A percentile compares a stretch with the other conserved stretches of the same genome.
These are phyloP conservation scores for Vigna mungo DNA, from an alignment of 306 rosid species.

Conservation along the genomic window DNA sequence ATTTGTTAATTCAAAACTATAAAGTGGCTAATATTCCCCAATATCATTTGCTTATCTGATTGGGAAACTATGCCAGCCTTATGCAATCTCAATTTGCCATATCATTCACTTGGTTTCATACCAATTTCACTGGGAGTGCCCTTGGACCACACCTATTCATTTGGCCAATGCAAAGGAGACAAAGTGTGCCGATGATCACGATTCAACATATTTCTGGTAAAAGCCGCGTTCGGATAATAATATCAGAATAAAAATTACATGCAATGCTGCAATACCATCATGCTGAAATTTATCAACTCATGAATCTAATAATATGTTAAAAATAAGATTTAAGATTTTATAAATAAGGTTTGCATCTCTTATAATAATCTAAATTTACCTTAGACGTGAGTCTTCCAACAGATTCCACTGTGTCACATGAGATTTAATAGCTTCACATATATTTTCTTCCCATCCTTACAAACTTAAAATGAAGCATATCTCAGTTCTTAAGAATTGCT, in stretches of 20 bases:
- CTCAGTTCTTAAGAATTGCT: not conserved
- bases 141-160: slow-evolving; percentile 44
- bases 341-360: too few relatives aligned
- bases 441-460: too few relatives aligned
- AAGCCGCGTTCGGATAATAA: slow-evolving; percentile 35
- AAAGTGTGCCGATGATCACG: slow-evolving; percentile 51
- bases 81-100: slow-evolving; percentile 36
- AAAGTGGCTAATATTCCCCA: slow-evolving; percentile 42
- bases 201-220: slow-evolving; percentile 45
- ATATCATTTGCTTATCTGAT: slow-evolving; percentile 36
- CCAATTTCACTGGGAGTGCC: slow-evolving; percentile 14
- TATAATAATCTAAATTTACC: too few relatives aligned
- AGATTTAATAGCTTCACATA: not conserved
- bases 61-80: slow-evolving; percentile 20
- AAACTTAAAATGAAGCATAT: not conserved
- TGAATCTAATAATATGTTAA: too few relatives aligned
- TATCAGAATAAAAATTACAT: too few relatives aligned
- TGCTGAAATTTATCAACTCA: not conserved
- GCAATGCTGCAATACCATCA: too few relatives aligned
- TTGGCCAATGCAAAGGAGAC: slow-evolving; percentile 52
- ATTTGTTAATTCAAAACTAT: slow-evolving; percentile 44
- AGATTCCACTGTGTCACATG: not conserved
- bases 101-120: slow-evolving; percentile 38
- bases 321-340: too few relatives aligned
- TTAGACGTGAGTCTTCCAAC: too few relatives aligned